These are phyloP conservation scores for Mycoemilia scoparia DNA, from an alignment of 192 early-diverging fungal species.

Conservation along the genomic window DNA sequence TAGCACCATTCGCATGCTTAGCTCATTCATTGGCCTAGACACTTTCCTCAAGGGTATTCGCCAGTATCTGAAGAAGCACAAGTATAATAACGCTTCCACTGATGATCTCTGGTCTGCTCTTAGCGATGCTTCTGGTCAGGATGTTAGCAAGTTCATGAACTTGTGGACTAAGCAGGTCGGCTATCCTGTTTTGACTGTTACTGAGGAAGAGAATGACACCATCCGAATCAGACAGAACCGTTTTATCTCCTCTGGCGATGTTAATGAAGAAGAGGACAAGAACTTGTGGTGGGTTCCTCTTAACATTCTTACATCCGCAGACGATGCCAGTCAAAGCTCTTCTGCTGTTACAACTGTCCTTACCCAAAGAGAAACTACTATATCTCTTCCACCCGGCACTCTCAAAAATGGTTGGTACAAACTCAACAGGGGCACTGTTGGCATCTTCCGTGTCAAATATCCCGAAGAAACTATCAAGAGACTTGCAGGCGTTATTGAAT, in stretches of 20 bases:
- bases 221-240: conserved; percentile 39
- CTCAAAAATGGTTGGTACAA: no score
- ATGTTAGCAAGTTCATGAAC: conserved; percentile 51
- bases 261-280: conserved; percentile 37
- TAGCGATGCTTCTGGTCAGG: conserved; percentile 35
- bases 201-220: conserved; percentile 29
- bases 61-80: conserved; percentile 44
- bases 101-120: conserved; percentile 60
- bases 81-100: conserved; percentile 53
- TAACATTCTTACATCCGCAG: conserved; percentile 5
- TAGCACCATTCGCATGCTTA: conserved; percentile 66
- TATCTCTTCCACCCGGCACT: no score
- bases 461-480: conserved; percentile 28
- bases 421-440: conserved; percentile 63
- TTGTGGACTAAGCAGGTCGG: conserved; percentile 52
- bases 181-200: conserved; percentile 45
- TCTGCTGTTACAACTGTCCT: conserved; percentile 6
- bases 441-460: conserved; percentile 77
- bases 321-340: no score
- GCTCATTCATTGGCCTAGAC: conserved; percentile 32
- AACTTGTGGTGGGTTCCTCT: conserved; percentile 51
- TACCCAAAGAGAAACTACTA: conserved; percentile 16
- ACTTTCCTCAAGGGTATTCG: conserved; percentile 31
- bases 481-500: conserved; percentile 33
- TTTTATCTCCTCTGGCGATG: conserved; percentile 42